phyloP scores from a whole-genome alignment of 179 eudicot species.

The Amaranthus tricolor region DNA sequence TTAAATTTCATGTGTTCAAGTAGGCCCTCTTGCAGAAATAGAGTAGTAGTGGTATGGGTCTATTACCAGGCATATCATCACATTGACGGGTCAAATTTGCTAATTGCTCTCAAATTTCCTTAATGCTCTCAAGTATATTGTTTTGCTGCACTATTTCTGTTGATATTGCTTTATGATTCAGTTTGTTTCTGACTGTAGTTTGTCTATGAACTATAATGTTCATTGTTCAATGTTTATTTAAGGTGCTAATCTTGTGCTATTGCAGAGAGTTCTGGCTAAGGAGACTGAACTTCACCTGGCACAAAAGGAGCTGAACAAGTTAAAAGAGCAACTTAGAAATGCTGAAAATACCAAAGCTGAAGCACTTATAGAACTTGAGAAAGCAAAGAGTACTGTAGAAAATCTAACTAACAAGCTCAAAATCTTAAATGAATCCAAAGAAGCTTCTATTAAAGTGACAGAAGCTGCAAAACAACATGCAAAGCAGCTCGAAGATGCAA shows the following conservation, averaged over 20 bases:
- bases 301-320: conserved; percentile 75
- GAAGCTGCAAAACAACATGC: conserved; percentile 55
- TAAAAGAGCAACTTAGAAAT: conserved; percentile 72
- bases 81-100: background rate
- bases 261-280: conserved; percentile 76
- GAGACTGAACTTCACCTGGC: conserved; percentile 78
- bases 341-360: conserved; percentile 80
- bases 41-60: no score
- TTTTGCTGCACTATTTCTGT: background rate
- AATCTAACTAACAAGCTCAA: conserved; percentile 57
- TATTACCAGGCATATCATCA: background rate
- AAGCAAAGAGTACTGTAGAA: conserved; percentile 58
- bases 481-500: conserved; percentile 57
- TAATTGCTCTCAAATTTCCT: background rate
- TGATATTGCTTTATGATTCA: background rate
- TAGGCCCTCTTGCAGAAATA: no score
- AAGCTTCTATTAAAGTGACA: conserved; percentile 50
- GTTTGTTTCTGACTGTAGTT: background rate
- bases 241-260: conserved; percentile 4
- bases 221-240: background rate
- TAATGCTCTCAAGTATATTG: background rate
- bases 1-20: no score
- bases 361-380: conserved; percentile 79
- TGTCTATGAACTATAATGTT: background rate
- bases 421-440: conserved; percentile 52